Base-by-base conservation (phyloP, 768 basidiomycete species). In the Dioszegia crocea region DNA sequence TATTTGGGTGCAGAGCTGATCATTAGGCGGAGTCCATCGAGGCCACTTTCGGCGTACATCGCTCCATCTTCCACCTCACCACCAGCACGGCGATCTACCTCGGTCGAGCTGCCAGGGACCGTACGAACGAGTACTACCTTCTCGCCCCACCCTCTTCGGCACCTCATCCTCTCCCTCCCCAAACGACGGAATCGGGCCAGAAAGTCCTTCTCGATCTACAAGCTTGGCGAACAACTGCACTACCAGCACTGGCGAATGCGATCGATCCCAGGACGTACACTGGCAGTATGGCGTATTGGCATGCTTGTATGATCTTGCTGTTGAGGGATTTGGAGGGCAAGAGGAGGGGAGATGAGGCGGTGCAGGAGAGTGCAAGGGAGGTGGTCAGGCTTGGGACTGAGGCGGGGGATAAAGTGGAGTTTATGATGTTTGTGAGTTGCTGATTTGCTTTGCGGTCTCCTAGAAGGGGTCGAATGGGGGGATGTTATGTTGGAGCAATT, bases 361-460 rank as follows among this genome's bases (percentile, higher is more conserved):
- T 67, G 12, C 62, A 67, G 43, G 19, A 38, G 19, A 55, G 59
- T 45, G 65, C 60, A 9, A 41, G 21, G 40, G 53, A 44, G 40
- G 61, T 62, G 11, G 40, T 67, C 16, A 50, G 51, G 36, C 29
- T 64, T 17, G 64, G 56, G 30, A 29, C 26, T 8, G 60, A 53
- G 21, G 65, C 57, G 12, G 65, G 62, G 12, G 65, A 61, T n/a
- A 67, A 67, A 47, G 45, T 59, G 14, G 65, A 67, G 45, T 64
- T 61, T 49, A 45, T 67, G 46, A 67, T 64, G 51, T 67, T 62
- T 62, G 65, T 67, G 54, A 59, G 62, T 59, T 33, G 33, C 6
- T 14, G 6, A 6, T 33, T 6, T 33, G 8, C 14, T 33, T 6
- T 33, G 6, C 14, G 14, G 33, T 6, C 33, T 33, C 14, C 33